Evolutionary conservation across 768 basidiomycete genomes (phyloP).

Genomic region (Lentinus tigrinus): DNA sequence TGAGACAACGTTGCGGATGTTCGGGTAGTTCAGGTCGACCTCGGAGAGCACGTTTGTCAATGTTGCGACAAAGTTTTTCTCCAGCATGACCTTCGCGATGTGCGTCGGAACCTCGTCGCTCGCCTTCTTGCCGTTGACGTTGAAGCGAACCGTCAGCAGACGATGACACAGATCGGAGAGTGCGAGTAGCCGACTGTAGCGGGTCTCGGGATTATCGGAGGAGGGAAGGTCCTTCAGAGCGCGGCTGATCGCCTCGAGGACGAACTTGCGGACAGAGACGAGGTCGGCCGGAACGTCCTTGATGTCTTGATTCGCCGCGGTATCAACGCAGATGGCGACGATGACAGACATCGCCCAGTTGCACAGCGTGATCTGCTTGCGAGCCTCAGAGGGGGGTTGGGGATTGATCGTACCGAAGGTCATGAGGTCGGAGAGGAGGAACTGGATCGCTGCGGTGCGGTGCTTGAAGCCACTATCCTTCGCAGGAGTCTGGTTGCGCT

Average conservation of each 20-base stretch:
- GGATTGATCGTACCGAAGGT: constrained; percentile 72
- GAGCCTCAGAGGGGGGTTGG: constrained; percentile 53
- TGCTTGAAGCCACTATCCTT: constrained; percentile 65
- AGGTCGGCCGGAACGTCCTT: constrained; percentile 82
- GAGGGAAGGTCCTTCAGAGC: constrained; percentile 77
- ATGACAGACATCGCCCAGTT: constrained; percentile 90
- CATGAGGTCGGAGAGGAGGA: constrained; percentile 80
- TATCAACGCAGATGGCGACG: constrained; percentile 92
- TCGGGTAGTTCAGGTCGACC: constrained; percentile 93
- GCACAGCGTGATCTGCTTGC: constrained; percentile 61
- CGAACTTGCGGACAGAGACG: constrained; percentile 86
- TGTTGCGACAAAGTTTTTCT: constrained; percentile 92
- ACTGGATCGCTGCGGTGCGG: constrained; percentile 67
- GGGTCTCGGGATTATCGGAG: constrained; percentile 58
- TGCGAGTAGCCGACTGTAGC: constrained; percentile 87
- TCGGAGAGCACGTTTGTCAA: constrained; percentile 88
- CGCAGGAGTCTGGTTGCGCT: constrained; percentile 52
- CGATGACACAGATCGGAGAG: constrained; percentile 86
- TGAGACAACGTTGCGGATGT: constrained; percentile 81
- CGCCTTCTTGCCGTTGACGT: constrained; percentile 47
- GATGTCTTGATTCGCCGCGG: constrained; percentile 55
- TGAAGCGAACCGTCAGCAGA: constrained; percentile 78
- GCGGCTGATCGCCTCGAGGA: constrained; percentile 85
- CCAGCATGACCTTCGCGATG: constrained; percentile 96
- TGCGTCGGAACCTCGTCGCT: constrained; percentile 82